Conservation (phyloP, 331 rosid genomes). For the Acacia pycnantha region DNA sequence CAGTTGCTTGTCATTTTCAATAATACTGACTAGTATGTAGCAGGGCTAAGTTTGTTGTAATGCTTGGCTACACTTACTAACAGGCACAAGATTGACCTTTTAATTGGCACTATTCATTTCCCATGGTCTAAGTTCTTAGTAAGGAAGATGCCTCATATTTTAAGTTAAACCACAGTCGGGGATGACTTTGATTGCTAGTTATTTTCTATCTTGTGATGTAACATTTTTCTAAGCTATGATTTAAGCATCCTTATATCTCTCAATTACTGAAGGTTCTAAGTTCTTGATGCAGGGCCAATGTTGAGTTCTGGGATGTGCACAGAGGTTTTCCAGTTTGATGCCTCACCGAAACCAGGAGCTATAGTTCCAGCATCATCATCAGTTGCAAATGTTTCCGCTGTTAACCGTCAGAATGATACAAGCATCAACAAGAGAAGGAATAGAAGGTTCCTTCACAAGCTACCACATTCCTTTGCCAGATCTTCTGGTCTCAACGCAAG, state of each 20-base stretch:
- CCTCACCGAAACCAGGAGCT: constrained; percentile 76
- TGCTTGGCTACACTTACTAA: neutral
- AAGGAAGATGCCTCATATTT: neutral
- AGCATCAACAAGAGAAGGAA: constrained; percentile 51
- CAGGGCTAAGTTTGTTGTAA: neutral
- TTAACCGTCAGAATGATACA: constrained; percentile 45
- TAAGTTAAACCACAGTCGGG: neutral
- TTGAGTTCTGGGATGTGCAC: constrained; percentile 91
- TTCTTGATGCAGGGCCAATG: constrained; percentile 68
- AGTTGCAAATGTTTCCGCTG: constrained; percentile 47
- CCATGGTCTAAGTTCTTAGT: neutral
- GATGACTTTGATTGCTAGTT: constrained; percentile 6
- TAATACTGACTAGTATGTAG: neutral
- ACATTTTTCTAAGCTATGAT: constrained; percentile 7
- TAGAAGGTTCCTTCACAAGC: constrained; percentile 70
- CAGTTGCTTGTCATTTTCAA: neutral
- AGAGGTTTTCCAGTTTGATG: constrained; percentile 44
- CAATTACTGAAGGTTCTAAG: constrained; percentile 27
- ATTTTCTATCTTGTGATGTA: constrained; percentile 1
- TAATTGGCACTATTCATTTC: neutral
- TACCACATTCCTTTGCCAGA: constrained; percentile 52
- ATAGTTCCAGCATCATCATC: constrained; percentile 79
- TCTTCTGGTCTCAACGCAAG: constrained; percentile 60
- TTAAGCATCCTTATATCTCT: neutral
- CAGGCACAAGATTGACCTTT: neutral